Evolutionary conservation across 768 basidiomycete genomes (phyloP), one percentile per base, ranked within the genome.

Genomic region (Sarcodon sp.): DNA sequence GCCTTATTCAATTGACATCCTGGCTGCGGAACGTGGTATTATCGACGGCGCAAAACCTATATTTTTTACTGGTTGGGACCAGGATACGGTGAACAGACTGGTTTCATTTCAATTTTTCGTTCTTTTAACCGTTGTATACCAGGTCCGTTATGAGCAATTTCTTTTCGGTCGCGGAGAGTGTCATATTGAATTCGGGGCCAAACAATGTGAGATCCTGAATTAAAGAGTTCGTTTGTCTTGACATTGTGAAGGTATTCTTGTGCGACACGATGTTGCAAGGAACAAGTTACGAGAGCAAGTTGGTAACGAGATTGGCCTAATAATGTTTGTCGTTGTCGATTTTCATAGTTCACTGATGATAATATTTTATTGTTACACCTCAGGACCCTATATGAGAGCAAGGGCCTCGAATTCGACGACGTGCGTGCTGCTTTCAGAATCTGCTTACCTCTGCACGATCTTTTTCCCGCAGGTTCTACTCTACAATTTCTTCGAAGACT

Each of bases 401-500:
- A 81, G 61, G 80, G 80, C 0, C 61, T 81, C 4, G 80, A 82
- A 54, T 82, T 81, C 58, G 71, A 79, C 52, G 79, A 82, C 53
- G 80, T 79, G 45, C 39, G 59, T 48, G 4, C 7, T 35, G 12
- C 35, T n/a, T 18, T 15, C 9, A 7, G 18, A 27, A 27, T 9
- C 3, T 16, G 11, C 44, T 32, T 21, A 35, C 11, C 36, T 11
- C 18, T 48, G n/a, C 18, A 38, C 7, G 37, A 45, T 41, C 27
- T 16, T 33, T 45, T 12, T 16, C 3, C 9, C 15, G 35, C 48
- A 85, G 83, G 83, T 87, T 4, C 66, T 87, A 3, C 55, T 87
- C 9, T 86, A 79, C 54, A 78, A 87, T 52, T 86, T 86, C 61
- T 87, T 87, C 54, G 70, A 75, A 21, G 80, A 83, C 53, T 87